Conservation (phyloP, 2,329 filamentous ascomycete species). For the Epichloe gansuensis region DNA sequence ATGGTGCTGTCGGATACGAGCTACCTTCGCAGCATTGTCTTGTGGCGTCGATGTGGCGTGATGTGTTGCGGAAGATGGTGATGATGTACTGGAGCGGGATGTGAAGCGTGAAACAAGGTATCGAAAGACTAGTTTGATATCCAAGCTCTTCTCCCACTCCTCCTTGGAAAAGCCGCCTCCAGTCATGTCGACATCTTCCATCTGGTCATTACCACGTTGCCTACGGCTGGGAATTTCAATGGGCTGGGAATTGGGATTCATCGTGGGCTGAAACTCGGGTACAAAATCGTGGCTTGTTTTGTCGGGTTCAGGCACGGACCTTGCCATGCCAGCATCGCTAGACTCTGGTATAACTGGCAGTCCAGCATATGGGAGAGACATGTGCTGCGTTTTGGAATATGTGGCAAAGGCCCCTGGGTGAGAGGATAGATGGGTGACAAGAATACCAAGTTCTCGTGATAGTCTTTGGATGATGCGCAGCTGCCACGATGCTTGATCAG, state of each 20-base stretch:
- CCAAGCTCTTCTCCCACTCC: conserved; percentile 89
- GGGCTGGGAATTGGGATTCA: conserved; percentile 24
- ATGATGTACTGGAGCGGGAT: conserved; percentile 30
- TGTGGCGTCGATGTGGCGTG: conserved; percentile 40
- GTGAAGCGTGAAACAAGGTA: conserved; percentile 71
- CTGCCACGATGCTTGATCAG: conserved; percentile 51
- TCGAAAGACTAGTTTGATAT: conserved; percentile 82
- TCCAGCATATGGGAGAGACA: conserved; percentile 64
- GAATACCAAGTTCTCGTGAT: conserved; percentile 70
- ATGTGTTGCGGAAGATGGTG: conserved; percentile 32
- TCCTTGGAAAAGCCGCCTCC: conserved; percentile 46
- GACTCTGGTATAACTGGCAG: conserved; percentile 53
- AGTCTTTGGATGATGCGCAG: conserved; percentile 70
- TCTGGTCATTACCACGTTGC: conserved; percentile 10
- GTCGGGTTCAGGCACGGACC: conserved; percentile 14
- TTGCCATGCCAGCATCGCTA: conserved; percentile 19
- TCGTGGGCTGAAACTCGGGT: conserved; percentile 36
- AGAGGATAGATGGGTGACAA: conserved; percentile 67
- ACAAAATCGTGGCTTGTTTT: conserved; percentile 13
- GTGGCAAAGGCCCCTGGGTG: conserved; percentile 84
- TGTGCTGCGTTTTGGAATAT: conserved; percentile 54
- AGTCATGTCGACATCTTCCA: conserved; percentile 14
- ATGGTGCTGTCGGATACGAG: conserved; percentile 78
- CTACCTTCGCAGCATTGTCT: conserved; percentile 63
- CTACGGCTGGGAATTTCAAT: conserved; percentile 24